Evolutionary conservation across 176 grass and related monocot species (phyloP), one percentile per base, ranked within the genome.

Genomic region (Otatea glauca): DNA sequence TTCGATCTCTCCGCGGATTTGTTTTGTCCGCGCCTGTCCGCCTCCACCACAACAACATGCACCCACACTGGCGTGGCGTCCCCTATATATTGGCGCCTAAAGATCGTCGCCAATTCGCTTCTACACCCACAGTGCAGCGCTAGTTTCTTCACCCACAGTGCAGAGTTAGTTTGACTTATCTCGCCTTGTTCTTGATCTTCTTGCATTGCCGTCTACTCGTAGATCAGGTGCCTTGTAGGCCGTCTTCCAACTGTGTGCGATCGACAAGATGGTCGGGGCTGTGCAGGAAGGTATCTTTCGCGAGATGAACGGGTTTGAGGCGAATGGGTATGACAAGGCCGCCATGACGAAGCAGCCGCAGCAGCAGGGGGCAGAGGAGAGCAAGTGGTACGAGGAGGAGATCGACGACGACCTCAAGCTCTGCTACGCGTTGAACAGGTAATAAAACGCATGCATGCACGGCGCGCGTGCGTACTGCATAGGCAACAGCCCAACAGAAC

Each of bases 301-400:
- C 4, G 85, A 86, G 58, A 15, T 25, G 68, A 74, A 74, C 58
- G 76, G 32, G 2, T 21, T 80, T 0, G 78, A 81, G 34, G 37
- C 7, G 6, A 55, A 51, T 50, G 76, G 24, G n/a, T 27, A 45
- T 14, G 63, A 65, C 45, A 14, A 5, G 63, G 20, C 55, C 37
- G 68, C 32, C 2, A 21, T 32, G 67, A 23, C 44, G 14, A 65
- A 65, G 59, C 59, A 81, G 70, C 34, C 1, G 34, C 63, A 42
- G 61, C 70, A 37, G 68, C 45, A 54, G 47, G 55, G 56, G 4
- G 54, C 12, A 17, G 76, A 89, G 37, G 77, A 77, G 69, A 63
- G 66, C 71, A 63, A 72, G 72, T 93, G 92, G 88, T 93, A 83
- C 78, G 85, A 93, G 82, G 91, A 93, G 85, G 88, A 88, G 85